Base-by-base conservation (phyloP, 352 stramenopile genomes). In the Blastocystis sp. region DNA sequence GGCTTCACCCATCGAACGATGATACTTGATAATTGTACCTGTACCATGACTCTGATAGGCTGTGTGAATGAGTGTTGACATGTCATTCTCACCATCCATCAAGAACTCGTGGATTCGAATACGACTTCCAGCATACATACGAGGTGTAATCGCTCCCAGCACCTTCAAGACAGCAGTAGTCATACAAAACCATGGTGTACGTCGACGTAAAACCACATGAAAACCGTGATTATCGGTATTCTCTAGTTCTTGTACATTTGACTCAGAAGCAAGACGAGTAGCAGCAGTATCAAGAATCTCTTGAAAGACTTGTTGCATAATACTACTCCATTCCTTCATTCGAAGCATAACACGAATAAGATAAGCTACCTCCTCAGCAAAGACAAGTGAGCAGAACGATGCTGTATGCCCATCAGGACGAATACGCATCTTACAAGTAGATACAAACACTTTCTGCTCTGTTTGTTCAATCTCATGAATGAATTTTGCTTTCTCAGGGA, bases 71-170 rank as follows among this genome's bases (percentile, higher is more conserved):
- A 86, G 75, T 29, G 57, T 86, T 12, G 27, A 52, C 12, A 80
- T n/a, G 3, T 86, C 75, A 21, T 75, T 77, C 32, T 74, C 75
- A 5, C 75, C 61, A 39, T 86, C 61, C 75, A 86, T 86, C 21
- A 86, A 35, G 37, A 75, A 75, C 42, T 86, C 75, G 39, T 86
- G 75, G 6, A 86, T 86, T 57, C 75, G 75, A 35, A 86, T 86
- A 39, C 75, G 75, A 67, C 75, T 73, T 3, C 75, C 75, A 0
- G 57, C 61, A 42, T 86, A 86, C 75, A 86, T 86, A 35, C 75
- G 75, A 24, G 57, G 61, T 24, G 75, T 86, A 57, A 74, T 52
- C 42, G 57, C 75, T 37, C 75, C 75, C 29, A 86, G n/a, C 16
- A 86, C 75, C 37, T 74, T 71, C 57, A 86, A n/a, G 3, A 86